A percentile compares a stretch with the other conserved stretches of the same genome.
phyloP scores from a whole-genome alignment of 1,284 basidiomycete species.

The Boletus sp. region DNA sequence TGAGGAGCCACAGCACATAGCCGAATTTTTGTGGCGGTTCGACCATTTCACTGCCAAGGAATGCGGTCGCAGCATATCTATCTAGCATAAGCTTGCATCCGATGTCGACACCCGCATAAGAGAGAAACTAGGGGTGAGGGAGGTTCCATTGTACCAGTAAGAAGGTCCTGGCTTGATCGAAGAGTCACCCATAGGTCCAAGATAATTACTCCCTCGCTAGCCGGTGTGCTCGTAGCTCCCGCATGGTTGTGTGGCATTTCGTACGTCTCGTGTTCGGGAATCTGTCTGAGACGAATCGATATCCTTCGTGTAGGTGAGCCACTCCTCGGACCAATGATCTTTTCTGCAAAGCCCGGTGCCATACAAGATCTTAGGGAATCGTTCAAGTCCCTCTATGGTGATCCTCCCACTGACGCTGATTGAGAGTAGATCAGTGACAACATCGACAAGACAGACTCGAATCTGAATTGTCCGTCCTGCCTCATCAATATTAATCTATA shows the following conservation, averaged over 20 bases:
- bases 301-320: no score
- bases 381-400: neutral
- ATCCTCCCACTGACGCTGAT: neutral
- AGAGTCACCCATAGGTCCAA: neutral
- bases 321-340: no score
- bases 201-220: neutral
- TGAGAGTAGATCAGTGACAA: neutral
- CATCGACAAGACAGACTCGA: neutral
- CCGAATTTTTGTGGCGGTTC: neutral
- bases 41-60: neutral
- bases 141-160: neutral
- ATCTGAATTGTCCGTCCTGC: rapidly evolving
- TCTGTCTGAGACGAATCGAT: no score
- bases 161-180: neutral
- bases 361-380: neutral
- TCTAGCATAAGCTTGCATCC: neutral
- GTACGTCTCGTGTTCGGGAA: no score
- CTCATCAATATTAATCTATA: neutral
- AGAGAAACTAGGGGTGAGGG: neutral
- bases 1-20: neutral
- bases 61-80: neutral
- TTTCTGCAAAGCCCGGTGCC: no score
- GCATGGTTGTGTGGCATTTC: no score
- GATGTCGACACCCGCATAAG: neutral
- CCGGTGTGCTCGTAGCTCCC: conserved; percentile 13